These are phyloP conservation scores for Lippia alba DNA, from an alignment of 305 asterid genomes.

Conservation along the genomic window DNA sequence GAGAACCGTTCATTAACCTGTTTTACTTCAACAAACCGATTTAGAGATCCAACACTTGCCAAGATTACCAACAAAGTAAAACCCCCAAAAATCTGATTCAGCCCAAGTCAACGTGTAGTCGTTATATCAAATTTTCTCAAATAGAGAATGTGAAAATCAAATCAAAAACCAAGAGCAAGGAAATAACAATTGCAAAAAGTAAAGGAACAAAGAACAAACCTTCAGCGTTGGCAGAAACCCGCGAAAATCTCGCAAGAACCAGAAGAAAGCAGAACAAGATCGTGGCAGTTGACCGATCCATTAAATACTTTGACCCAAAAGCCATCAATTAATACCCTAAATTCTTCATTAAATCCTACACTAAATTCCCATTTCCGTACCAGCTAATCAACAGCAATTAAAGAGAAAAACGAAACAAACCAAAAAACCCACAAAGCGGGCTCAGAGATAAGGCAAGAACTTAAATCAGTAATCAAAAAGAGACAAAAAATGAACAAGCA, in stretches of 20 bases:
- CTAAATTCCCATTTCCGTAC: conserved; percentile 27
- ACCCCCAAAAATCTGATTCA: conserved; percentile 8
- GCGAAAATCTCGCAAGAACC: conserved; percentile 47
- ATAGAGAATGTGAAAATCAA: conserved; percentile 8
- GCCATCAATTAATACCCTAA: conserved; percentile 27
- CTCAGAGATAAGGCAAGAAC: conserved; percentile 2
- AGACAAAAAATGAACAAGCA: neutral
- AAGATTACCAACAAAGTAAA: conserved; percentile 5
- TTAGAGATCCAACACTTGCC: conserved; percentile 9
- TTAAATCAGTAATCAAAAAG: conserved; percentile 13
- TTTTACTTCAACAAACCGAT: conserved; percentile 1
- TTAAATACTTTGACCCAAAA: conserved; percentile 29
- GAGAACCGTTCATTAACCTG: neutral
- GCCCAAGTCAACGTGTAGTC: conserved; percentile 43
- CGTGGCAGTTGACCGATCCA: conserved; percentile 65
- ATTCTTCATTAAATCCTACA: conserved; percentile 24
- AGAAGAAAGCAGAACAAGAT: conserved; percentile 55
- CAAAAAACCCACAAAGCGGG: conserved; percentile 17
- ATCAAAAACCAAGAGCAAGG: neutral
- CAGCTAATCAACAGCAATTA: conserved; percentile 4
- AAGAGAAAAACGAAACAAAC: neutral
- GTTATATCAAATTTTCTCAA: conserved; percentile 30
- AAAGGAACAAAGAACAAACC: conserved; percentile 47
- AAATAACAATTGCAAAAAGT: neutral
- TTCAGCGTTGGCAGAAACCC: conserved; percentile 69